These are phyloP conservation scores for Podospora appendiculata DNA, from an alignment of 495 filamentous ascomycete genomes.

Conservation along the genomic window DNA sequence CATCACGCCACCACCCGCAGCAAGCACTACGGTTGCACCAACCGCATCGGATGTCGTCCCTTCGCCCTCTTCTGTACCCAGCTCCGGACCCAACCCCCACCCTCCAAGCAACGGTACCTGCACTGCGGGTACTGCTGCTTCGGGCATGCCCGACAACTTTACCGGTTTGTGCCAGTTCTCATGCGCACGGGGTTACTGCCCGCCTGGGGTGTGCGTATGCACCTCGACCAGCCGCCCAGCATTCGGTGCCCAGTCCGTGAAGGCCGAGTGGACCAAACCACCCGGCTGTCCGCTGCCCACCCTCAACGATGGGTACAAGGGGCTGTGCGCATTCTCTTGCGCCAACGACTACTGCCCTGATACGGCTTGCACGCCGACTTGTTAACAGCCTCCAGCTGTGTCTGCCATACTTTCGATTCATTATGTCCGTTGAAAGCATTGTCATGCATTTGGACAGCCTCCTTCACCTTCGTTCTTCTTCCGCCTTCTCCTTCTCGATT, in stretches of 20 bases:
- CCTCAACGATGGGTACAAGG: conserved; percentile 29
- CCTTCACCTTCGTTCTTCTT: too few relatives aligned
- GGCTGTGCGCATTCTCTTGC: conserved; percentile 36
- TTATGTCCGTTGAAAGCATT: too few relatives aligned
- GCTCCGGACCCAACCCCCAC: not conserved
- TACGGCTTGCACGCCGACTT: conserved; percentile 24
- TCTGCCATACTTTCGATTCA: too few relatives aligned
- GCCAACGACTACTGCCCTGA: conserved; percentile 35
- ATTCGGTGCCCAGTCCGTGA: conserved; percentile 4
- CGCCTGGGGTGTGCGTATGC: conserved; percentile 30
- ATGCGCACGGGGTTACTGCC: conserved; percentile 35
- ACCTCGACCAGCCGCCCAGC: conserved; percentile 19
- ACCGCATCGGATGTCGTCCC: not conserved
- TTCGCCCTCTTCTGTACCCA: not conserved
- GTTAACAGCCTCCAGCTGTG: not conserved
- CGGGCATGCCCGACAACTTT: conserved; percentile 27
- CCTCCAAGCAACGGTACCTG: conserved; percentile 12
- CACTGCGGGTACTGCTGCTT: conserved; percentile 25
- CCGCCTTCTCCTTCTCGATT: too few relatives aligned
- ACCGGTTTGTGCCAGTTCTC: conserved; percentile 33
- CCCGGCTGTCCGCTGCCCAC: conserved; percentile 23
- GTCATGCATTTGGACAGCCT: too few relatives aligned
- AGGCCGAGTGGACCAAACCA: conserved; percentile 15
- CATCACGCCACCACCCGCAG: conserved; percentile 2
- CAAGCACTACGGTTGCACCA: not conserved